A percentile compares a stretch with the other conserved stretches of the same genome.
These are phyloP conservation scores for Neobulgaria alba DNA, from an alignment of 2,329 filamentous ascomycete species.

Conservation along the genomic window DNA sequence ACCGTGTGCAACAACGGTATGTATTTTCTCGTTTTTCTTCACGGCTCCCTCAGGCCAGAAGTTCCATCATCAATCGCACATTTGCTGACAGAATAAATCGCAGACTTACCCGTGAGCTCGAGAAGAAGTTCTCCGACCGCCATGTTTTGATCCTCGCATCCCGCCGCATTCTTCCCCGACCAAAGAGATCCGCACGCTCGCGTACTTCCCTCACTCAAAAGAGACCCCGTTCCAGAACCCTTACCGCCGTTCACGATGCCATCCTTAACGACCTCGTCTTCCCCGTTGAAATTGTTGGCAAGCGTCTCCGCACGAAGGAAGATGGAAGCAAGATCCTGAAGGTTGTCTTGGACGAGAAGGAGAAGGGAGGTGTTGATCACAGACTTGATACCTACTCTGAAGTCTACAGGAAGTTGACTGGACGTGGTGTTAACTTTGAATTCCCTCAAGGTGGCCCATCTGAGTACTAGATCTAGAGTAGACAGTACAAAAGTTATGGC, in stretches of 20 bases:
- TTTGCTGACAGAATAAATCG: slow-evolving; percentile 3
- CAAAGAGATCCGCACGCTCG: slow-evolving; percentile 94
- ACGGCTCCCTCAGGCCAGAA: too few species aligned
- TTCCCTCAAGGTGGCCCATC: slow-evolving; percentile 77
- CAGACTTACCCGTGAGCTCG: slow-evolving; percentile 98
- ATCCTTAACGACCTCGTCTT: slow-evolving; percentile 98
- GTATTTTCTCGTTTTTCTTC: slow-evolving; percentile 28
- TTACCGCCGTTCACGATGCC: slow-evolving; percentile 97
- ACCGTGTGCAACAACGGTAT: slow-evolving; percentile 99
- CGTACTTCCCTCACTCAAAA: slow-evolving; percentile 98
- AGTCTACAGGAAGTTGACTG: slow-evolving; percentile 97
- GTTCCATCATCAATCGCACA: not conserved
- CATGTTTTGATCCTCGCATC: slow-evolving; percentile 98
- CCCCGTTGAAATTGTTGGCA: slow-evolving; percentile 99
- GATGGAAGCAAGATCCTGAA: slow-evolving; percentile 98
- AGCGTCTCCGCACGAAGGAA: slow-evolving; percentile 97
- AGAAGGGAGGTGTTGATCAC: slow-evolving; percentile 98
- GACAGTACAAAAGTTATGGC: not conserved
- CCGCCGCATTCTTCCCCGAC: slow-evolving; percentile 96
- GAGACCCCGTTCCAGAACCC: slow-evolving; percentile 93
- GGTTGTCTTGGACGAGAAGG: slow-evolving; percentile 99
- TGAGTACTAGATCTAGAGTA: slow-evolving; percentile 65
- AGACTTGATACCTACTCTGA: slow-evolving; percentile 98
- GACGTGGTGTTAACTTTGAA: slow-evolving; percentile 95
- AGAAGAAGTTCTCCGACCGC: slow-evolving; percentile 99